phyloP scores from a whole-genome alignment of 2,329 filamentous ascomycete genomes.

The Achaetomium macrosporum region DNA sequence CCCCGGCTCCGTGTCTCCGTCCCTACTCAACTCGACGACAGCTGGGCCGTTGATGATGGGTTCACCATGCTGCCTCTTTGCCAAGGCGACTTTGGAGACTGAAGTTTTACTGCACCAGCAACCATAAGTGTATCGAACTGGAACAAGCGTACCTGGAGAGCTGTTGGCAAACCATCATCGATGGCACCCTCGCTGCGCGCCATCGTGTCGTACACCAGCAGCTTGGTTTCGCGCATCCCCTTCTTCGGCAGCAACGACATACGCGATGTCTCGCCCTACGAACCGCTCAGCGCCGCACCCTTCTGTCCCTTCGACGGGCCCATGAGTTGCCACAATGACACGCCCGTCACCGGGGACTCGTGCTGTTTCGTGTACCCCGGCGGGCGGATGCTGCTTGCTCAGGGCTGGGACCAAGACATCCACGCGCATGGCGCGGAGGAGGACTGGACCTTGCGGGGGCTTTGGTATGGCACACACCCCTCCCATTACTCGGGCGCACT shows the following conservation, averaged over 20 bases:
- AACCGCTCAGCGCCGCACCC: constrained; percentile 32
- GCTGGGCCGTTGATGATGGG: too few species aligned
- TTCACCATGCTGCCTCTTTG: too few species aligned
- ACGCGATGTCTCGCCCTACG: constrained; percentile 29
- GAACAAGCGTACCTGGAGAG: not conserved
- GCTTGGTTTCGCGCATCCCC: constrained; percentile 29
- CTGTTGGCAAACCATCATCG: not conserved
- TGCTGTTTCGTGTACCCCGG: constrained; percentile 40
- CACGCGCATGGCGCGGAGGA: constrained; percentile 37
- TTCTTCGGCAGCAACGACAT: constrained; percentile 23
- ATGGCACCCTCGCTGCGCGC: constrained; percentile 29
- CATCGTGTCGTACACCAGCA: constrained; percentile 30
- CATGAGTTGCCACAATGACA: constrained; percentile 36
- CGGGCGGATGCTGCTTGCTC: constrained; percentile 37
- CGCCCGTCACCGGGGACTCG: constrained; percentile 30
- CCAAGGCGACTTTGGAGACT: too few species aligned
- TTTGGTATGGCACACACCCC: constrained; percentile 31
- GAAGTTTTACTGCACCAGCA: too few species aligned
- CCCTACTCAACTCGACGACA: too few species aligned
- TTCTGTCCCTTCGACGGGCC: constrained; percentile 31
- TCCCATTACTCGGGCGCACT: not conserved
- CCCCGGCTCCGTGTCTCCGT: too few species aligned
- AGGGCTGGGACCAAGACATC: constrained; percentile 40
- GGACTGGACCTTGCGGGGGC: constrained; percentile 41
- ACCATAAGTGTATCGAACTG: too few species aligned